These are phyloP conservation scores for Persicaria tinctoria DNA, from an alignment of 148 eudicot species.

Conservation along the genomic window DNA sequence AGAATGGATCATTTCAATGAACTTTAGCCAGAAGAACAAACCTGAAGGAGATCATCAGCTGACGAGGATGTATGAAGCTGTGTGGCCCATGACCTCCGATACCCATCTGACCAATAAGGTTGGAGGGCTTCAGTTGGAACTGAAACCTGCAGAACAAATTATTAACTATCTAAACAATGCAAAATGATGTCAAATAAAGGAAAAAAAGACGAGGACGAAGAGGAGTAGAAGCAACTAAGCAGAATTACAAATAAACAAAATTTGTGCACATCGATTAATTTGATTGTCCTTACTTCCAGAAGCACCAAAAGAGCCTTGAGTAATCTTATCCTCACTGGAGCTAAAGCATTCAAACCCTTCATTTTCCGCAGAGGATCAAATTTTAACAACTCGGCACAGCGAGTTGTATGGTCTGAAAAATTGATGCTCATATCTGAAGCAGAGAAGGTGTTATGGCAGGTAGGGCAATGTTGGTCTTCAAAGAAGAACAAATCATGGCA, in stretches of 20 bases:
- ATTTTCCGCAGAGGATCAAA: slow-evolving; percentile 19
- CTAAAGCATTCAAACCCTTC: slow-evolving; percentile 21
- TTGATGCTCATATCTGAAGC: slow-evolving; percentile 16
- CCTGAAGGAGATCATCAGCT: slow-evolving; percentile 75
- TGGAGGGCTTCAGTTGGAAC: slow-evolving; percentile 67
- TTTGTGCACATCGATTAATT: not conserved
- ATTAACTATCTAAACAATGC: slow-evolving; percentile 3
- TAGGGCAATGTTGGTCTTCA: slow-evolving; percentile 51
- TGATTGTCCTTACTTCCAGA: slow-evolving; percentile 45
- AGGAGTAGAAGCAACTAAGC: not conserved
- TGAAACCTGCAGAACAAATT: slow-evolving; percentile 41
- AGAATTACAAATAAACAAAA: not conserved
- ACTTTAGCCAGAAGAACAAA: slow-evolving; percentile 12
- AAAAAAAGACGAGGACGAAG: not conserved
- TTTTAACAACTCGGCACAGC: slow-evolving; percentile 37
- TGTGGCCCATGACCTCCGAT: slow-evolving; percentile 57
- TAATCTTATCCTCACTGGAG: slow-evolving; percentile 57
- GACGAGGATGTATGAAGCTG: slow-evolving; percentile 51
- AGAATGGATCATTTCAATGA: not conserved
- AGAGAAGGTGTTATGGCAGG: slow-evolving; percentile 37
- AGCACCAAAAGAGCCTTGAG: slow-evolving; percentile 51
- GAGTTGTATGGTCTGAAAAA: slow-evolving; percentile 37
- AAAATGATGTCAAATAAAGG: not conserved
- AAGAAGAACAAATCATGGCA: slow-evolving; percentile 42
- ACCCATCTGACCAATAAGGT: slow-evolving; percentile 58